Evolutionary conservation across 1,284 basidiomycete species (phyloP).

Genomic region (Lentinula novae-zelandiae): DNA sequence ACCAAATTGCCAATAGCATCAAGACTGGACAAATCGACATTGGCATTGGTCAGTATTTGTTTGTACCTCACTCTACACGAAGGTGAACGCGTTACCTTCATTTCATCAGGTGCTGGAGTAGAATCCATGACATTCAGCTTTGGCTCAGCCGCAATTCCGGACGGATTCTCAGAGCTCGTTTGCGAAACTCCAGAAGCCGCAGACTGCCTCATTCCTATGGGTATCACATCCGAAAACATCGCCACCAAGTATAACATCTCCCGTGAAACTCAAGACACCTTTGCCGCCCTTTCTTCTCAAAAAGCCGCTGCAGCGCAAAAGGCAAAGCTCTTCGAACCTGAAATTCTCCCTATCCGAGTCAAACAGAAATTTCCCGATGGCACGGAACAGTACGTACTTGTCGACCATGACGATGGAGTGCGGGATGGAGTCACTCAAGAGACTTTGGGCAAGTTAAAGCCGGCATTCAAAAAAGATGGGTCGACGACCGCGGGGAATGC

Average conservation of each 20-base stretch:
- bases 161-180: conserved; percentile 79
- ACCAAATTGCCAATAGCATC: conserved; percentile 91
- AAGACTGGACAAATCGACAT: conserved; percentile 83
- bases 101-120: conserved; percentile 76
- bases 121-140: conserved; percentile 94
- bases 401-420: conserved; percentile 91
- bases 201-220: conserved; percentile 96
- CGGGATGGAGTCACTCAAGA: conserved; percentile 88
- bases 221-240: conserved; percentile 96
- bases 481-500: conserved; percentile 93
- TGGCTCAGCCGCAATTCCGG: conserved; percentile 68
- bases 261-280: conserved; percentile 78
- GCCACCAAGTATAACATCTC: conserved; percentile 75
- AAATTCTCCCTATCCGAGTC: conserved; percentile 86
- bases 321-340: conserved; percentile 87
- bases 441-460: conserved; percentile 88
- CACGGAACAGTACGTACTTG: conserved; percentile 72
- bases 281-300: conserved; percentile 83
- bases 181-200: conserved; percentile 77
- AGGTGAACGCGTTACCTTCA: conserved; percentile 7
- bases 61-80: not conserved
- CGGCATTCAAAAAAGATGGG: conserved; percentile 89
- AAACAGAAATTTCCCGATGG: conserved; percentile 82
- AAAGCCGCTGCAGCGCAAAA: conserved; percentile 88
- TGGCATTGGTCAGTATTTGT: conserved; percentile 70